Evolutionary conservation across 257 asterid genomes (phyloP).

Genomic region (Ocimum tenuiflorum): DNA sequence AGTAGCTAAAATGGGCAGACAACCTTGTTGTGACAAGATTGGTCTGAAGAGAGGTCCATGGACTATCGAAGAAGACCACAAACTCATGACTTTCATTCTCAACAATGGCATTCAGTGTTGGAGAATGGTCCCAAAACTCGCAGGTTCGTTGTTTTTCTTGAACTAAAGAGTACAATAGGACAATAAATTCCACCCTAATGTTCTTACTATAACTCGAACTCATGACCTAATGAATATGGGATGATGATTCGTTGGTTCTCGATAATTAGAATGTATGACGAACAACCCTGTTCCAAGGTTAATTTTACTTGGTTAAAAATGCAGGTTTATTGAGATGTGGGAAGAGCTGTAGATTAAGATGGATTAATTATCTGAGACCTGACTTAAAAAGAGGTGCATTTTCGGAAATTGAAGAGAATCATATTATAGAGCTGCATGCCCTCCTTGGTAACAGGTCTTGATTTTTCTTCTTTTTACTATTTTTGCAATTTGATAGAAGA

Average conservation of each 20-base stretch:
- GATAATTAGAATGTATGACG: no score
- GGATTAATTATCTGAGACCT: no score
- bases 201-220: no score
- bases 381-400: conserved; percentile 59
- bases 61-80: conserved; percentile 65
- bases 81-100: conserved; percentile 42
- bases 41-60: conserved; percentile 75
- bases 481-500: neutral
- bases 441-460: conserved; percentile 66
- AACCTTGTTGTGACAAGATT: conserved; percentile 58
- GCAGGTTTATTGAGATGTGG: conserved; percentile 45
- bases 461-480: neutral
- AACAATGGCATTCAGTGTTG: conserved; percentile 61
- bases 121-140: conserved; percentile 60
- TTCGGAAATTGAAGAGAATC: conserved; percentile 52
- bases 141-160: conserved; percentile 36
- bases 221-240: no score
- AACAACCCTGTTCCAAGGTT: no score
- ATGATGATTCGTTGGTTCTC: no score
- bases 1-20: conserved; percentile 53
- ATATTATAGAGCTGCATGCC: conserved; percentile 60
- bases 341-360: no score
- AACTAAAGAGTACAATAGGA: no score
- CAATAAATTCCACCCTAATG: no score
- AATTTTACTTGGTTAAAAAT: no score